Evolutionary conservation across 2,329 filamentous ascomycete genomes (phyloP).

Genomic region (Pestalotiopsis sp.): DNA sequence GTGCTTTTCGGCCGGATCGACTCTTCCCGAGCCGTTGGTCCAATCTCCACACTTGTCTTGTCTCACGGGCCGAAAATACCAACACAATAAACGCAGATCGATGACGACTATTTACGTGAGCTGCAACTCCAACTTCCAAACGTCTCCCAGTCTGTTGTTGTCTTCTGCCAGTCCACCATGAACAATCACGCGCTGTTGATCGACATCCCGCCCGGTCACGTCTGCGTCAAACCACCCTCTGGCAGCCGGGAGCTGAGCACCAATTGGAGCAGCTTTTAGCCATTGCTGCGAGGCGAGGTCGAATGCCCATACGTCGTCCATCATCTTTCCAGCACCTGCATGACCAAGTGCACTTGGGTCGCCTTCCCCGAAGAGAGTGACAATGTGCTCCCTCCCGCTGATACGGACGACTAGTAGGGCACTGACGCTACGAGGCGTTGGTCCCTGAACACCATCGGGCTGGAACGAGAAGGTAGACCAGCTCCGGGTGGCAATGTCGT

Average conservation of each 20-base stretch:
- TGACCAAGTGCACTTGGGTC: not conserved
- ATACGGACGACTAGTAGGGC: not conserved
- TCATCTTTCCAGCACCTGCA: constrained; percentile 1
- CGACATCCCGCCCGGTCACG: not conserved
- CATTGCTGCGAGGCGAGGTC: not conserved
- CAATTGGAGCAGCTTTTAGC: not conserved
- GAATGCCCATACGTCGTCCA: not conserved
- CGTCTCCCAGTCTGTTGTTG: not conserved
- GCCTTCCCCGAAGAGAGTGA: not conserved
- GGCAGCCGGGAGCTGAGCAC: not conserved
- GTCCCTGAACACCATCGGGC: not conserved
- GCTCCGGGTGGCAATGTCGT: constrained; percentile 21
- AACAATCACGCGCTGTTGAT: not conserved
- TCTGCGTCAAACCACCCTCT: constrained; percentile 2
- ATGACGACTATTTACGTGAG: not conserved
- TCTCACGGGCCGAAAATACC: too few relatives aligned
- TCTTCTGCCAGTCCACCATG: not conserved
- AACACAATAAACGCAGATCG: too few relatives aligned
- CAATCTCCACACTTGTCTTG: too few relatives aligned
- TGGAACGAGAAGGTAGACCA: constrained; percentile 22
- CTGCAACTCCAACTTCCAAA: not conserved
- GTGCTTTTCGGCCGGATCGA: too few relatives aligned
- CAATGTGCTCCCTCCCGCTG: not conserved
- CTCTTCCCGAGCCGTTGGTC: too few relatives aligned
- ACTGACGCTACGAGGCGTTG: not conserved